These are phyloP conservation scores for Fusarium sp. DNA, from an alignment of 2,329 filamentous ascomycete species.

Conservation along the genomic window DNA sequence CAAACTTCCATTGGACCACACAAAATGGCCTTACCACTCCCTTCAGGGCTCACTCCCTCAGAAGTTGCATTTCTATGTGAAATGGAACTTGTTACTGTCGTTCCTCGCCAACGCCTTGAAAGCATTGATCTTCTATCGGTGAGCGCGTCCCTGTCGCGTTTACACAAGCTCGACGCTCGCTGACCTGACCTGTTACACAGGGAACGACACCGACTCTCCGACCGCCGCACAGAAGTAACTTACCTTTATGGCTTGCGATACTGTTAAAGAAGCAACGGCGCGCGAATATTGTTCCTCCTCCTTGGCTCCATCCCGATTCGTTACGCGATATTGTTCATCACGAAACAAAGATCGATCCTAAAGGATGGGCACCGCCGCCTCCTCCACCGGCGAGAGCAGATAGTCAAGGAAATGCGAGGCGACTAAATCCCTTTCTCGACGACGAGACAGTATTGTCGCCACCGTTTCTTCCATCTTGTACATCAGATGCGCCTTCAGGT, in stretches of 20 bases:
- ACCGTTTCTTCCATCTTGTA: conserved; percentile 83
- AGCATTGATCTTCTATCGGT: conserved; percentile 87
- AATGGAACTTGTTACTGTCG: conserved; percentile 94
- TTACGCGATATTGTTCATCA: conserved; percentile 82
- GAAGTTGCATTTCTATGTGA: conserved; percentile 96
- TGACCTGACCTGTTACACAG: conserved; percentile 59
- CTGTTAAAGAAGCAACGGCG: conserved; percentile 94
- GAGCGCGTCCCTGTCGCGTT: conserved; percentile 56
- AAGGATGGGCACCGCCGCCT: conserved; percentile 82
- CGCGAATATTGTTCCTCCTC: conserved; percentile 90
- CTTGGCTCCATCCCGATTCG: conserved; percentile 85
- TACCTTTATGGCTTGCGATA: conserved; percentile 95
- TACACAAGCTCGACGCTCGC: conserved; percentile 26
- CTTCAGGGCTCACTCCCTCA: conserved; percentile 75
- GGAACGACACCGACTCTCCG: conserved; percentile 80
- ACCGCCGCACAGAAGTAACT: conserved; percentile 80
- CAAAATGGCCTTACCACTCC: conserved; percentile 63
- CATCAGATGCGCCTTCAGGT: conserved; percentile 73
- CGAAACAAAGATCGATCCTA: conserved; percentile 78
- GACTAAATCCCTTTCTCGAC: conserved; percentile 45
- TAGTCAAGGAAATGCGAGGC: conserved; percentile 56
- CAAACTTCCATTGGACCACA: neutral
- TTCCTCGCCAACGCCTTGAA: conserved; percentile 91
- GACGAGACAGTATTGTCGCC: conserved; percentile 64
- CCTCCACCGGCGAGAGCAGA: conserved; percentile 69